Base-by-base conservation (phyloP, 1,139 yeast species). In the Kodamaea plutei region DNA sequence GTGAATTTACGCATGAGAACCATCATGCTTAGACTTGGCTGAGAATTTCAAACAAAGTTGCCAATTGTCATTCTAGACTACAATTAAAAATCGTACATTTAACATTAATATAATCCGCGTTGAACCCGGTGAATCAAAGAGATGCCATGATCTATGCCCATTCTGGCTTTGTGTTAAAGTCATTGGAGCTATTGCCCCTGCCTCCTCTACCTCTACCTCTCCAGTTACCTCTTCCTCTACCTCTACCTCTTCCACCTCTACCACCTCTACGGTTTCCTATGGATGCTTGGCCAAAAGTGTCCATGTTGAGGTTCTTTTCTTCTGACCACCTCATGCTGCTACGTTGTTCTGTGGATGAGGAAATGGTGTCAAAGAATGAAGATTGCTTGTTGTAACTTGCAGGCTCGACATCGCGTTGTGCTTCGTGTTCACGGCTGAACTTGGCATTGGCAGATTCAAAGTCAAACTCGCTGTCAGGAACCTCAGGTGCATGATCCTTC, bases 321-420 rank as follows among this genome's bases (percentile, higher is more conserved):
- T 77, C 81, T 17, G 69, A 58, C 72, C 88, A 76, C 48, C 78
- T 69, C 69, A 73, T 64, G 29, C 58, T 34, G 26, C 46, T 44
- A 41, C 61, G 54, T 35, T 58, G 61, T 29, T 56, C 71, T 18
- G 67, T 64, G 1, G 77, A 69, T 44, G 61, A 33, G 46, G 68
- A 33, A 48, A 52, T 44, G 58, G 61, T 45, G 54, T 53, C 48
- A 49, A 50, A 37, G 38, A 52, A 52, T 22, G 52, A 46, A 28
- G 54, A 45, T 37, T 36, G 32, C 37, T 45, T 49, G 41, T 50
- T 44, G 45, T 52, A 52, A 33, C 47, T 40, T 10, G 37, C 25
- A 3, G 39, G 37, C 22, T 49, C 52, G 6, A 29, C 31, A 7
- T 43, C 46, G 23, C 35, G 35, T 29, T 47, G 47, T 15, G 39